Percentiles rank a stretch among this genome's conserved stretches.
phyloP scores from a whole-genome alignment of 2,329 filamentous ascomycete species.

The Cladosporium sp. region DNA sequence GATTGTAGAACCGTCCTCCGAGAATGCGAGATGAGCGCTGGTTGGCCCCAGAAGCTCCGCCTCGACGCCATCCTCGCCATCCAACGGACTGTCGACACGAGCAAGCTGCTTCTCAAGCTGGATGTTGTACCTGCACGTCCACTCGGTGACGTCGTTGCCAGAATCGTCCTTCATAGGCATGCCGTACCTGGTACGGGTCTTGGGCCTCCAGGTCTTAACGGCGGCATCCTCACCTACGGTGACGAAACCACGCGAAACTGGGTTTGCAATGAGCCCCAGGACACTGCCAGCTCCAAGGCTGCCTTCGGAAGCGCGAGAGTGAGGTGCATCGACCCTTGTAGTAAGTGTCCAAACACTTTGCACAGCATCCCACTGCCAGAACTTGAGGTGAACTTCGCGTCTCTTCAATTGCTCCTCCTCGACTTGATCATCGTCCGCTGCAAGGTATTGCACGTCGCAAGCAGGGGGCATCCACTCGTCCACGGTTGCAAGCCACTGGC shows the following conservation, averaged over 20 bases:
- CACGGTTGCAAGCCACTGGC: slow-evolving; percentile 83
- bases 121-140: slow-evolving; percentile 63
- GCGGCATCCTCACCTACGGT: slow-evolving; percentile 78
- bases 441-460: slow-evolving; percentile 61
- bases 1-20: slow-evolving; percentile 78
- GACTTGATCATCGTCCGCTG: slow-evolving; percentile 34
- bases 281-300: slow-evolving; percentile 49
- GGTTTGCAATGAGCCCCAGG: slow-evolving; percentile 69
- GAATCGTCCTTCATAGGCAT: slow-evolving; percentile 55
- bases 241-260: slow-evolving; percentile 67
- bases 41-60: slow-evolving; percentile 23
- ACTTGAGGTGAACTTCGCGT: slow-evolving; percentile 79
- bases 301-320: slow-evolving; percentile 42
- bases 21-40: slow-evolving; percentile 69
- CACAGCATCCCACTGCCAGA: slow-evolving; percentile 69
- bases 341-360: slow-evolving; percentile 65
- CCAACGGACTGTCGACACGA: slow-evolving; percentile 25
- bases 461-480: slow-evolving; percentile 82
- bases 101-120: slow-evolving; percentile 36
- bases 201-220: slow-evolving; percentile 78
- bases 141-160: slow-evolving; percentile 47
- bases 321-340: slow-evolving; percentile 78
- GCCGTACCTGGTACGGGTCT: slow-evolving; percentile 64
- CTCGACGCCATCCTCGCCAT: slow-evolving; percentile 36
- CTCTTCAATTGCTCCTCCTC: slow-evolving; percentile 43